Base-by-base conservation (phyloP, 2,329 filamentous ascomycete species). In the Nannizzia gypsea region DNA sequence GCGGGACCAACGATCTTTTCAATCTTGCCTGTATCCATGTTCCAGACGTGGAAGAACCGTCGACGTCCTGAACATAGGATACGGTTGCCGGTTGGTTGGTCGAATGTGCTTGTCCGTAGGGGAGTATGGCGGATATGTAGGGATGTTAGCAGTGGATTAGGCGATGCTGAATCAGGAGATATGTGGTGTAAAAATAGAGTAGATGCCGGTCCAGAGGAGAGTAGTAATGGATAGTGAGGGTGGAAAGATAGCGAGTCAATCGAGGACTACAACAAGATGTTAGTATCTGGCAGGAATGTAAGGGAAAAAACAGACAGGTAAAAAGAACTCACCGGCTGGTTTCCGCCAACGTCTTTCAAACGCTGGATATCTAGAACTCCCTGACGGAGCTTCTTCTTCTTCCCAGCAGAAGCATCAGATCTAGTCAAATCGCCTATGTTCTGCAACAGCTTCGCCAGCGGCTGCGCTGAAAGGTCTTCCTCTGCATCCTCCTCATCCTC, bases 1-100 rank as follows among this genome's bases (percentile, higher is more conserved):
- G 69, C 87, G 82, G 61, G 93, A 77, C 70, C 87, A 80, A 66
- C 84, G 50, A 95, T 82, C 74, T 95, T 96, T 68, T 92, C 87
- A 56, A 99, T 84, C 11, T 80, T 78, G 48, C 93, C 93, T 0
- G 87, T 86, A 48, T 86, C 79, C 24, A 99, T 81, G 68, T 97
- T 86, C 93, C 93, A 99, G 65, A 87, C 85, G 74, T 97, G 93
- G 74, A 97, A 96, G 77, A 90, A 97, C 64, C 85, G 85, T 56
- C 93, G 84, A 38, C 92, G 86, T 40, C 91, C 91, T 17, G 90
- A 88, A 62, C 96, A 88, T 72, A 96, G 89, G 65, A 99, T 87
- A 66, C 87, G 87, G 63, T 87, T 85, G 64, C 88, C 89, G 15
- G 76, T 76, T 3, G 87, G 83, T 26, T 81, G 82, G 60, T 90